Conservation (phyloP, 768 basidiomycete species). For the Leccinum disarticulatum region DNA sequence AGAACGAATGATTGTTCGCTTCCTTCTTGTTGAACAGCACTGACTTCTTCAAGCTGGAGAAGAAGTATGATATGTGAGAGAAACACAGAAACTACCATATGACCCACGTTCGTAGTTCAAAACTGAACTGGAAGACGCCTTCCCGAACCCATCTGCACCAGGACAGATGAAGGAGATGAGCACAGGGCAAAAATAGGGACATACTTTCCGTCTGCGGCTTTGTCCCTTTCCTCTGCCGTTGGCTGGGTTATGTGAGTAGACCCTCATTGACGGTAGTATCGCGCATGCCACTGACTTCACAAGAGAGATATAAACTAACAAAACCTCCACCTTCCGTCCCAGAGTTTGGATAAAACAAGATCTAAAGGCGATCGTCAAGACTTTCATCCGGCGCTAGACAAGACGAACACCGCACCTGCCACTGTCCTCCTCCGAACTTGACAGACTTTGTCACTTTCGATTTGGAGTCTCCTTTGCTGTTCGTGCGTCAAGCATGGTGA, state of each 20-base stretch:
- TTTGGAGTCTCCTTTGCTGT: conserved; percentile 70
- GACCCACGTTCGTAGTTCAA: conserved; percentile 71
- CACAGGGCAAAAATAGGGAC: conserved; percentile 5
- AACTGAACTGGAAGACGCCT: conserved; percentile 82
- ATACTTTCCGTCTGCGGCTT: conserved; percentile 59
- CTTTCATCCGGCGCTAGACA: background rate
- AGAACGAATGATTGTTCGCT: conserved; percentile 80
- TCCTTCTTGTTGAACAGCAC: conserved; percentile 67
- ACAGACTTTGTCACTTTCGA: conserved; percentile 76
- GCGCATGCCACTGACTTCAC: conserved; percentile 56
- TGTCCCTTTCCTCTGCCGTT: conserved; percentile 72
- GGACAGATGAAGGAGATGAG: background rate
- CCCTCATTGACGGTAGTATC: background rate
- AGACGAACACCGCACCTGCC: conserved; percentile 51
- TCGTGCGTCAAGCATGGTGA: background rate
- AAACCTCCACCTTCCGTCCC: conserved; percentile 61
- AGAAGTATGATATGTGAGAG: background rate
- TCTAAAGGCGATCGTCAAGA: conserved; percentile 37
- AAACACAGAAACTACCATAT: background rate
- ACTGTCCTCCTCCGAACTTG: conserved; percentile 72
- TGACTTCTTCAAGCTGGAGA: conserved; percentile 44
- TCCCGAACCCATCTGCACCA: conserved; percentile 73
- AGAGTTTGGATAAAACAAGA: conserved; percentile 83
- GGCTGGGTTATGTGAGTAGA: conserved; percentile 47
- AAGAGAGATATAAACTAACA: conserved; percentile 77